Percentiles rank a stretch among this genome's conserved stretches.
These are phyloP conservation scores for Xerocomus nothofagi DNA, from an alignment of 1,284 basidiomycete species.

Conservation along the genomic window DNA sequence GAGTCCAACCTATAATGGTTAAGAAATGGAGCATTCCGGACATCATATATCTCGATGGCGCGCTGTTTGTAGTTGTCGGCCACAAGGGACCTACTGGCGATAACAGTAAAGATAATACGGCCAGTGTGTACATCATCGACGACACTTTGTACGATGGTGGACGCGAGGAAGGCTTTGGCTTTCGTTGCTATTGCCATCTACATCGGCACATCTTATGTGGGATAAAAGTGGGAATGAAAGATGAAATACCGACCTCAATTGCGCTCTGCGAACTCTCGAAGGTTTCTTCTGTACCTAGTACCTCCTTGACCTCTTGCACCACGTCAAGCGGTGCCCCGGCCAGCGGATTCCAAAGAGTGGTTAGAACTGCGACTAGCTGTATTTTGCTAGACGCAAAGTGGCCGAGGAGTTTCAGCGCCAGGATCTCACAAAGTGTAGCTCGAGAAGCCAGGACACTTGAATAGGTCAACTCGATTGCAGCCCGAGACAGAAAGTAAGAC, in stretches of 20 bases:
- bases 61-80: constrained; percentile 85
- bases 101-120: constrained; percentile 63
- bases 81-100: constrained; percentile 70
- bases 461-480: constrained; percentile 62
- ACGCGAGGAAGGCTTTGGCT: constrained; percentile 77
- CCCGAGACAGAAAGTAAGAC: constrained; percentile 49
- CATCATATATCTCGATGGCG: constrained; percentile 74
- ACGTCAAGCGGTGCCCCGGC: constrained; percentile 73
- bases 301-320: constrained; percentile 58
- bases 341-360: constrained; percentile 78
- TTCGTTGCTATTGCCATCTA: constrained; percentile 85
- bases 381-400: constrained; percentile 73
- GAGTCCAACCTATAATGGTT: constrained; percentile 70
- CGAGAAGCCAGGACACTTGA: constrained; percentile 68
- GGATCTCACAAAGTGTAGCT: constrained; percentile 78
- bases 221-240: not conserved
- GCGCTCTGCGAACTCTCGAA: constrained; percentile 66
- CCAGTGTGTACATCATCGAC: constrained; percentile 82
- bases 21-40: constrained; percentile 71
- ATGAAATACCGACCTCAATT: constrained; percentile 60
- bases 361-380: constrained; percentile 71
- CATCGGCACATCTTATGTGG: not conserved
- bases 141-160: constrained; percentile 79
- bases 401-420: constrained; percentile 83
- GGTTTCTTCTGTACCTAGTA: constrained; percentile 54